These are phyloP conservation scores for Trichocladium antarcticum DNA, from an alignment of 495 filamentous ascomycete genomes.

Conservation along the genomic window DNA sequence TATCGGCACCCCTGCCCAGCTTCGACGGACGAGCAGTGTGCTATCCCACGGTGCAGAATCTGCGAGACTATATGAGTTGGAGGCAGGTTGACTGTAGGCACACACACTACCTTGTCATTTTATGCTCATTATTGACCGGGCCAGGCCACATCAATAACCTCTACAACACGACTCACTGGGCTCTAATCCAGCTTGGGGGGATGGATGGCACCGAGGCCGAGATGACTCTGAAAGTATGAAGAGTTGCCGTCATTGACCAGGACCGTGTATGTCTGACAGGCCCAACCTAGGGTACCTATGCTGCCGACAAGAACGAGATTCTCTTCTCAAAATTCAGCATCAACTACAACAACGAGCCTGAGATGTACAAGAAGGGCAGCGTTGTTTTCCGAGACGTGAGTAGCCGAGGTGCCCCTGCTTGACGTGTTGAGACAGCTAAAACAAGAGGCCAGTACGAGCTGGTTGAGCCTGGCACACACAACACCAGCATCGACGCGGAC, in stretches of 20 bases:
- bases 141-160: conserved; percentile 94
- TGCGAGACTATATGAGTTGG: conserved; percentile 95
- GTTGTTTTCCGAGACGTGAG: conserved; percentile 75
- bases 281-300: conserved; percentile 55
- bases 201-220: conserved; percentile 69
- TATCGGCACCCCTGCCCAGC: conserved; percentile 67
- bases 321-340: conserved; percentile 80
- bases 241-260: background rate
- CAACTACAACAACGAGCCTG: conserved; percentile 93
- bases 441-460: conserved; percentile 38
- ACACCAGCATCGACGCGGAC: conserved; percentile 27
- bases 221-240: conserved; percentile 54
- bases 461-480: conserved; percentile 39
- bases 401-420: background rate
- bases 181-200: conserved; percentile 64
- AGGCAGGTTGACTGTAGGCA: conserved; percentile 84
- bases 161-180: conserved; percentile 96
- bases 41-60: conserved; percentile 66
- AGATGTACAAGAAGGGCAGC: conserved; percentile 88
- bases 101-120: background rate
- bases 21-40: conserved; percentile 88
- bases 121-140: background rate
- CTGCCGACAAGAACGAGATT: conserved; percentile 90
- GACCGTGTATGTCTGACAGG: background rate
- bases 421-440: background rate